Conservation (phyloP, 2,329 filamentous ascomycete genomes). For the Neonectria magnoliae region DNA sequence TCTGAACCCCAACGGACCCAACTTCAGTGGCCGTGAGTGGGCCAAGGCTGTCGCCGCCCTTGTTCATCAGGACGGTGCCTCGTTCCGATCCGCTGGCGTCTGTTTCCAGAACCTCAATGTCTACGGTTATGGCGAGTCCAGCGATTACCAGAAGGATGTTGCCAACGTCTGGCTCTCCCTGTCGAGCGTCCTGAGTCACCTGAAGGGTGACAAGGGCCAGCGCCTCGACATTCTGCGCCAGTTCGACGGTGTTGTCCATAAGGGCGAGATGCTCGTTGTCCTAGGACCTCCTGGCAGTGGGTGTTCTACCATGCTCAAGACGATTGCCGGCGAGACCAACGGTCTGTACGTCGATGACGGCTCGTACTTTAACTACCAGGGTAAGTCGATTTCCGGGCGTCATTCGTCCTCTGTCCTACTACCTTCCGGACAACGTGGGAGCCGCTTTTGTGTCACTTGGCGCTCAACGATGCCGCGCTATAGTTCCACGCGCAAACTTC, state of each 20-base stretch:
- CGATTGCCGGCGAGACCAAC: conserved; percentile 83
- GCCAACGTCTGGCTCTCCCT: conserved; percentile 67
- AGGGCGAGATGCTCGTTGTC: conserved; percentile 80
- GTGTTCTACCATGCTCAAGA: conserved; percentile 87
- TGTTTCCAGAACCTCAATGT: conserved; percentile 75
- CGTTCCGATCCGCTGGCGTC: conserved; percentile 70
- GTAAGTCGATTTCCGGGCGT: conserved; percentile 48
- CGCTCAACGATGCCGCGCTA: conserved; percentile 9
- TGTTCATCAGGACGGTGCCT: conserved; percentile 61
- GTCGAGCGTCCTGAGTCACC: conserved; percentile 54
- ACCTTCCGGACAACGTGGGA: conserved; percentile 7
- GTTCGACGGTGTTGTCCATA: conserved; percentile 74
- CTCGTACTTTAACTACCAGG: conserved; percentile 85
- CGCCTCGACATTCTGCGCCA: conserved; percentile 75
- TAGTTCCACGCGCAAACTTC: conserved; percentile 6
- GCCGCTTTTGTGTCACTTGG: conserved; percentile 18
- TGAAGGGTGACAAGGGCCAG: conserved; percentile 62
- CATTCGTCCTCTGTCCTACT: too few relatives aligned
- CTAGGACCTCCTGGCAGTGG: conserved; percentile 77
- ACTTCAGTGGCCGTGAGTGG: conserved; percentile 68
- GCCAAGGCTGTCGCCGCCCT: conserved; percentile 67
- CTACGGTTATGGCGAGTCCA: conserved; percentile 72
- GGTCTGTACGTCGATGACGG: conserved; percentile 77
- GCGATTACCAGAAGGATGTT: conserved; percentile 77
- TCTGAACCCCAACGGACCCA: conserved; percentile 62